These are phyloP conservation scores for Geosiphon pyriformis DNA, from an alignment of 192 early-diverging fungal species.

Conservation along the genomic window DNA sequence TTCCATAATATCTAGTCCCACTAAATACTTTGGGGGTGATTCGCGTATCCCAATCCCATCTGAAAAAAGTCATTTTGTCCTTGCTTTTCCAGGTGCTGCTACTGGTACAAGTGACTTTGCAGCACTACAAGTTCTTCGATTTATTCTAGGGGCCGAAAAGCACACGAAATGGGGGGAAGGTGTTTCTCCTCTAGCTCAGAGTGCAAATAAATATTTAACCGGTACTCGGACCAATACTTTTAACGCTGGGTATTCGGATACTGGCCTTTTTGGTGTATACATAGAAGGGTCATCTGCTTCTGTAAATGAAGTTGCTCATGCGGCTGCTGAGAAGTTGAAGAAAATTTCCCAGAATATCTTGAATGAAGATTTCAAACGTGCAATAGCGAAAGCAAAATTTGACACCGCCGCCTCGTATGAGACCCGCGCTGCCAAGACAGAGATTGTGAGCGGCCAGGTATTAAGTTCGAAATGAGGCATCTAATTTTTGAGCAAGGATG, in stretches of 20 bases:
- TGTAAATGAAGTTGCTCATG: conserved; percentile 54
- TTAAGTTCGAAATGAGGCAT: conserved; percentile 25
- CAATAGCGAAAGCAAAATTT: conserved; percentile 60
- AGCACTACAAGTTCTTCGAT: conserved; percentile 57
- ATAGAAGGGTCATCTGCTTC: conserved; percentile 54
- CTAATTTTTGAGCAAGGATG: conserved; percentile 19
- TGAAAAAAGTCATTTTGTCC: conserved; percentile 58
- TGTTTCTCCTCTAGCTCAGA: conserved; percentile 58
- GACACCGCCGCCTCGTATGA: conserved; percentile 43
- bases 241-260: conserved; percentile 82
- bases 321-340: conserved; percentile 56
- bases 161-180: conserved; percentile 60
- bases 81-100: conserved; percentile 76
- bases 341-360: conserved; percentile 43
- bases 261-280: conserved; percentile 84
- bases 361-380: conserved; percentile 56
- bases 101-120: conserved; percentile 54
- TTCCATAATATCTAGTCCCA: conserved; percentile 2
- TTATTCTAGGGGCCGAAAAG: conserved; percentile 55
- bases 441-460: conserved; percentile 46
- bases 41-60: conserved; percentile 64
- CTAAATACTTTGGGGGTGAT: conserved; percentile 82
- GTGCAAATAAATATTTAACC: conserved; percentile 48
- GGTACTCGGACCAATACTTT: conserved; percentile 67
- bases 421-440: conserved; percentile 41